Conservation (phyloP, 108 stramenopile species). For the Stephanodiscus minutulus region DNA sequence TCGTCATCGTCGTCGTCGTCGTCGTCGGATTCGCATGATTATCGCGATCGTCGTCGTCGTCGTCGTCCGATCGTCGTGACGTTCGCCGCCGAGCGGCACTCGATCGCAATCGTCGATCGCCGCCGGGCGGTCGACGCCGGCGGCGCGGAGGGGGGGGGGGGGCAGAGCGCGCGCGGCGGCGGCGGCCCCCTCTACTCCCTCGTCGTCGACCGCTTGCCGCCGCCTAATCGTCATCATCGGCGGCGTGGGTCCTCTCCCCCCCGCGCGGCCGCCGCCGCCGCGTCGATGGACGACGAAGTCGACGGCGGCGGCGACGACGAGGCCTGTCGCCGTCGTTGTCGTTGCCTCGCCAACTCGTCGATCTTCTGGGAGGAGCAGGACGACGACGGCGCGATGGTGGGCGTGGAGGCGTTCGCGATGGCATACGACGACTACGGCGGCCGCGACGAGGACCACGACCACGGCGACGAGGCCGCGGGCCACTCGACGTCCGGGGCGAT, state of each 20-base stretch:
- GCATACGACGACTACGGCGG: conserved; percentile 14
- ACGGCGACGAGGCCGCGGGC: background rate
- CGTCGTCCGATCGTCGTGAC: background rate
- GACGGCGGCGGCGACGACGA: background rate
- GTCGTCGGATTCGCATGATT: background rate
- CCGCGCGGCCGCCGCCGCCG: too few relatives aligned
- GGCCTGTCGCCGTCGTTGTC: background rate
- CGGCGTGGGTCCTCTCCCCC: too few relatives aligned
- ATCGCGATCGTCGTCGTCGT: background rate
- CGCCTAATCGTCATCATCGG: too few relatives aligned
- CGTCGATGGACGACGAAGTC: background rate
- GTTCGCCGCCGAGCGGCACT: conserved; percentile 35
- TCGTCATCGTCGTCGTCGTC: background rate
- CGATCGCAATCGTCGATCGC: conserved; percentile 10
- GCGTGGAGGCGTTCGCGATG: conserved; percentile 25
- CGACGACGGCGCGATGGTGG: background rate
- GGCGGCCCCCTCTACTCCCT: background rate
- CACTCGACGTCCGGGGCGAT: background rate
- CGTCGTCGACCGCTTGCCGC: background rate
- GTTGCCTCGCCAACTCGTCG: conserved; percentile 13
- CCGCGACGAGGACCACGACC: background rate
- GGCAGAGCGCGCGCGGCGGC: background rate
- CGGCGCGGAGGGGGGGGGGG: background rate
- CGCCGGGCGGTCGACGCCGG: too few relatives aligned
- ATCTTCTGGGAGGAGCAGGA: background rate